Percentiles rank a stretch among this genome's conserved stretches.
phyloP scores from a whole-genome alignment of 148 eudicot species.

The Rhododendron molle region DNA sequence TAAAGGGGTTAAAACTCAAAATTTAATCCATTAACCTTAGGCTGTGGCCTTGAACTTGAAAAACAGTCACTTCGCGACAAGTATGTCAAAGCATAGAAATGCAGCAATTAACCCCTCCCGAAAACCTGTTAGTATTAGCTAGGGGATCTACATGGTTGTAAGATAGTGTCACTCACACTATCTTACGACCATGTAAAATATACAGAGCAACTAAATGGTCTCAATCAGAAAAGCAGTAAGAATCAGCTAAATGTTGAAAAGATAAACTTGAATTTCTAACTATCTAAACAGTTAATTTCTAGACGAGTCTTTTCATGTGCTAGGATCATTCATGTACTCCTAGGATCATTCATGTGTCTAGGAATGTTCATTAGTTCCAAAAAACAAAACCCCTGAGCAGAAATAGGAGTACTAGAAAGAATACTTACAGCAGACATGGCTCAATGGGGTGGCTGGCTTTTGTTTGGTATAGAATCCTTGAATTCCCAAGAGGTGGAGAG shows the following conservation, averaged over 20 bases:
- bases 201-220: background rate
- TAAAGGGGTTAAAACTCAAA: background rate
- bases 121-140: background rate
- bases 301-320: background rate
- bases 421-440: constrained; percentile 27
- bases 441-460: background rate
- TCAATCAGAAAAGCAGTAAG: background rate
- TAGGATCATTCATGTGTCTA: background rate
- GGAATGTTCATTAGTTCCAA: too few relatives aligned
- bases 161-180: too few relatives aligned
- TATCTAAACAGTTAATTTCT: background rate
- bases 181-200: background rate
- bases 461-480: background rate
- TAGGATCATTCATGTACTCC: background rate
- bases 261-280: too few relatives aligned
- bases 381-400: background rate
- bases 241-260: background rate
- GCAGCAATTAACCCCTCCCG: background rate
- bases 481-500: background rate
- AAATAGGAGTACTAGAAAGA: background rate
- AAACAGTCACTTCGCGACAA: background rate
- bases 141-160: background rate
- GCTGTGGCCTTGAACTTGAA: background rate
- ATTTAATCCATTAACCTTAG: background rate
- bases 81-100: background rate